phyloP scores from a whole-genome alignment of 2,329 filamentous ascomycete genomes.

The Teratosphaeriaceae sp. region DNA sequence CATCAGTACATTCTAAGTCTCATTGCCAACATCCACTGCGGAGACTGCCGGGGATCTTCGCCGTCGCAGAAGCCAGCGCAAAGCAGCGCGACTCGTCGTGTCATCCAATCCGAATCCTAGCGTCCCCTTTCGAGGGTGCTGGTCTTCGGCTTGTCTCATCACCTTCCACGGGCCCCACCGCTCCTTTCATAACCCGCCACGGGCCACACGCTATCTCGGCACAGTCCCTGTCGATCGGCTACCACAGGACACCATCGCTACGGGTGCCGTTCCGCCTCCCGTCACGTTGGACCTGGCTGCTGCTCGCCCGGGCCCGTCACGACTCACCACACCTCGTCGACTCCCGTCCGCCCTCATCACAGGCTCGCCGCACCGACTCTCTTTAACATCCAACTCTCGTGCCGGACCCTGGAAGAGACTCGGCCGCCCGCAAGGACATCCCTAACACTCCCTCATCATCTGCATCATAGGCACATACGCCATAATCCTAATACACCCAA shows the following conservation, averaged over 20 bases:
- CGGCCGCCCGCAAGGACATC: conserved; percentile 16
- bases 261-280: conserved; percentile 25
- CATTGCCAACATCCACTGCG: not conserved
- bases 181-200: conserved; percentile 22
- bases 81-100: no score
- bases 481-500: conserved; percentile 17
- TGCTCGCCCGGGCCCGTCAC: conserved; percentile 11
- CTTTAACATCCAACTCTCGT: conserved; percentile 29
- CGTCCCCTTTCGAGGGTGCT: conserved; percentile 8
- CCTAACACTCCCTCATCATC: conserved; percentile 10
- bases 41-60: not conserved
- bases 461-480: conserved; percentile 12
- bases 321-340: conserved; percentile 19
- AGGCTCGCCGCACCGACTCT: conserved; percentile 24
- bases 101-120: conserved; percentile 9
- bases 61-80: conserved; percentile 3
- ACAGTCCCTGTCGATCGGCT: conserved; percentile 26
- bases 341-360: conserved; percentile 19
- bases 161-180: conserved; percentile 21
- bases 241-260: conserved; percentile 24
- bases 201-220: conserved; percentile 25
- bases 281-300: conserved; percentile 23
- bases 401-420: conserved; percentile 23
- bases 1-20: not conserved
- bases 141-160: conserved; percentile 25